Evolutionary conservation across 805 yeast species (phyloP), one percentile per base, ranked within the genome.

Genomic region (Ogataea minuta): DNA sequence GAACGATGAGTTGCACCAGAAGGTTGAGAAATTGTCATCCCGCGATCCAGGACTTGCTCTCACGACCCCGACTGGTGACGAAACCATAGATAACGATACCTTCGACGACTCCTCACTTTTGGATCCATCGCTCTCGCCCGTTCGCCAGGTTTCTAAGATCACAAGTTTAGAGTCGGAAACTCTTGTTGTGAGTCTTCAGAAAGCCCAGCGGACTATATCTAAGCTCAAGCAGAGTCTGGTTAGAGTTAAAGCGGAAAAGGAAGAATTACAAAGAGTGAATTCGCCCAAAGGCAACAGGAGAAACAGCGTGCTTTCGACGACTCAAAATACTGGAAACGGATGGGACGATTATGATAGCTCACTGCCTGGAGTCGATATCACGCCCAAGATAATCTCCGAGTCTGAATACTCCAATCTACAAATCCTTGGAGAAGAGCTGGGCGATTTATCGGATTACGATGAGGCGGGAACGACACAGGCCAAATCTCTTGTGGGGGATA

Each of bases 161-260:
- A 68, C 72, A 41, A 59, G 69, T 2, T 62, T 84, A 29, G 87
- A 84, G 53, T 64, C 75, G 2, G 90, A 85, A 52, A 80, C 89
- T 1, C 61, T 84, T 47, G 70, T 73, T 46, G 72, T 83, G 0
- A 80, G 84, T 16, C 67, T 86, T 49, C 68, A 70, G 12, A 85
- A 74, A 59, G 83, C 90, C 4, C 77, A 81, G 50, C 69, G 72
- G 44, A 73, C 79, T 2, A 78, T 84, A 33, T 63, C 77, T n/a
- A 79, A 73, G 50, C 67, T 84, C 45, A 73, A 84, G 56, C 63
- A 68, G 14, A 66, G 71, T 2, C 52, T 77, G 8, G 55, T 74
- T 43, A 77, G 74, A 54, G 59, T 64, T 34, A 71, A 65, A 46
- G 53, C 60, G 9, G 73, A 72, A 31, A 68, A 68, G 36, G 52